Conservation (phyloP, 345 rosid genomes). For the Populus nigra region DNA sequence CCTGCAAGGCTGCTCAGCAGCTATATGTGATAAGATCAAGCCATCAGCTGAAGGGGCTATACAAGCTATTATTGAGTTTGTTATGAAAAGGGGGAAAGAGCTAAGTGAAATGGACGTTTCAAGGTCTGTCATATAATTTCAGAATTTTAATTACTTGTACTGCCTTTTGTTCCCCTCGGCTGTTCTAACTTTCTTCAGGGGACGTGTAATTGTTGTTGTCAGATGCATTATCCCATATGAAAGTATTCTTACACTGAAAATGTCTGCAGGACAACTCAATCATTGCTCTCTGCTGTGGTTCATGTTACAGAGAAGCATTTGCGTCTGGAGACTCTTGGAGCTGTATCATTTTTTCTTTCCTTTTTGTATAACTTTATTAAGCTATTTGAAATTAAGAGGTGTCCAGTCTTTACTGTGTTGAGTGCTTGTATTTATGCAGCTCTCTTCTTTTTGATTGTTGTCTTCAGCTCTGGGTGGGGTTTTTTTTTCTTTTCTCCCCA, state of each 20-base stretch:
- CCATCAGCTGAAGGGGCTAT: slow-evolving; percentile 96
- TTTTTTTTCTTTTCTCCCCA: neutral
- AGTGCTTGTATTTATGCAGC: slow-evolving; percentile 13
- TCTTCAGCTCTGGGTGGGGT: neutral
- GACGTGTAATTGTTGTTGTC: neutral
- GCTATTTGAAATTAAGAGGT: slow-evolving; percentile 8
- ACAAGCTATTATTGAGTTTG: slow-evolving; percentile 90
- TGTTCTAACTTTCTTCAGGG: neutral
- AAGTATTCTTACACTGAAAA: neutral
- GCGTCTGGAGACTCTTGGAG: slow-evolving; percentile 86
- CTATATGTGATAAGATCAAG: slow-evolving; percentile 81
- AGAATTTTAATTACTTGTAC: neutral
- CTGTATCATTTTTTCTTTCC: slow-evolving; percentile 56
- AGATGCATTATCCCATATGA: neutral
- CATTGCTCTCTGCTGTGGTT: slow-evolving; percentile 78
- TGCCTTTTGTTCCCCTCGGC: neutral
- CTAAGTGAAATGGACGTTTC: slow-evolving; percentile 68
- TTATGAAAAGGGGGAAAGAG: slow-evolving; percentile 70
- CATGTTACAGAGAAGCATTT: slow-evolving; percentile 85
- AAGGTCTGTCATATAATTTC: slow-evolving; percentile 43
- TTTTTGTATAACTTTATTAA: neutral
- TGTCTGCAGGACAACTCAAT: slow-evolving; percentile 77
- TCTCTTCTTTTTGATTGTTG: neutral
- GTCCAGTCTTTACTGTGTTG: neutral
- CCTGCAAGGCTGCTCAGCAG: slow-evolving; percentile 66